These are phyloP conservation scores for Mucor racemosus DNA, from an alignment of 371 early-diverging fungal species.

Conservation along the genomic window DNA sequence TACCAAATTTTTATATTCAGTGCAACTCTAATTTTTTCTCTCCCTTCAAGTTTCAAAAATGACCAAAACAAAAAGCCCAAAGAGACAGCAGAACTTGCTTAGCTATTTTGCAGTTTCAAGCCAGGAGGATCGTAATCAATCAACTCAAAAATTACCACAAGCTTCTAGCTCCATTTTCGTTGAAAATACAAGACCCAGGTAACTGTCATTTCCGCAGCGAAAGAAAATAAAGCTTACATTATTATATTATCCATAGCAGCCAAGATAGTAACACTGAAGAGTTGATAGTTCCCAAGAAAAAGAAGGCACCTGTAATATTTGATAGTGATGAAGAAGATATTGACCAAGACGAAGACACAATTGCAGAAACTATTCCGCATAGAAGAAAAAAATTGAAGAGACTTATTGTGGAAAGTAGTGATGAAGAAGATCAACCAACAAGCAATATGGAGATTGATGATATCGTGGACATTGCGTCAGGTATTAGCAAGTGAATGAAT, in stretches of 20 bases:
- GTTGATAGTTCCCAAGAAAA: neutral
- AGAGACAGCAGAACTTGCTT: neutral
- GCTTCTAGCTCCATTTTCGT: neutral
- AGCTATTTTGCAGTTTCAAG: neutral
- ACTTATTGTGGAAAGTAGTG: neutral
- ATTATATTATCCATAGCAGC: too few species aligned
- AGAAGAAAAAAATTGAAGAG: neutral
- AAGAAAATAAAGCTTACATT: too few species aligned
- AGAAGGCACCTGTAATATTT: neutral
- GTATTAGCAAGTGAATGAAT: neutral
- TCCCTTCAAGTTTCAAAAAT: neutral
- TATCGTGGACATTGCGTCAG: neutral
- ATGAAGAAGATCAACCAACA: neutral
- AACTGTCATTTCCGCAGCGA: too few species aligned
- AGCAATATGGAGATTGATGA: neutral
- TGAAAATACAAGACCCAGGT: neutral
- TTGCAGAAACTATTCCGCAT: neutral
- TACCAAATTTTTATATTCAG: neutral
- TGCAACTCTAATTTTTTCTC: neutral
- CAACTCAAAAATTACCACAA: neutral
- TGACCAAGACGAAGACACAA: neutral
- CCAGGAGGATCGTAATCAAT: neutral
- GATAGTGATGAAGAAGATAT: neutral
- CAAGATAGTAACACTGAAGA: too few species aligned
- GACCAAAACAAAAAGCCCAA: neutral